A percentile compares a stretch with the other conserved stretches of the same genome.
Conservation (phyloP, 441 rosid genomes). For the Flueggea neowawraea region DNA sequence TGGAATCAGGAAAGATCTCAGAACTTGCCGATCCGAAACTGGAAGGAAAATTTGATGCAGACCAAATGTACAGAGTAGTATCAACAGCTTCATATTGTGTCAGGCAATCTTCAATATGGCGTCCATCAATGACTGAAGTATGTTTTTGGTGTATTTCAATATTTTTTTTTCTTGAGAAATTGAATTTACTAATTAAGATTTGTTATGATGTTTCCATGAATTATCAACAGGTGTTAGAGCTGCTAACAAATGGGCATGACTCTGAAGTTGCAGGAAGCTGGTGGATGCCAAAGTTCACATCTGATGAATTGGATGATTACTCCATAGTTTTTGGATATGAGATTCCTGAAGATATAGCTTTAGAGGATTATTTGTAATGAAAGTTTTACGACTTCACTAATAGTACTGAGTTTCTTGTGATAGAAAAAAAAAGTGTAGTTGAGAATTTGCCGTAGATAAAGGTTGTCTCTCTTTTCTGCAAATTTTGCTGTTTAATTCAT, state of each 20-base stretch:
- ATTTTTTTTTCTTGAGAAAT: not conserved
- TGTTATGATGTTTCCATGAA: not conserved
- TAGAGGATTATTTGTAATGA: slow-evolving; percentile 37
- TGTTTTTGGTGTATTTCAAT: not conserved
- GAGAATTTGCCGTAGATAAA: too few relatives aligned
- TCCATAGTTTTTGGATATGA: slow-evolving; percentile 76
- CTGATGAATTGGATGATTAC: slow-evolving; percentile 68
- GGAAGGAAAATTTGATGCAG: slow-evolving; percentile 53
- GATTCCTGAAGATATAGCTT: slow-evolving; percentile 49
- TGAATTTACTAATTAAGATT: not conserved
- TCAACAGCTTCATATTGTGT: slow-evolving; percentile 79
- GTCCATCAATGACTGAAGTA: slow-evolving; percentile 91
- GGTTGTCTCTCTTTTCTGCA: too few relatives aligned
- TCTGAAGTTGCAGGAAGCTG: slow-evolving; percentile 54
- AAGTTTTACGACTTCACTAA: not conserved
- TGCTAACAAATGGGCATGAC: slow-evolving; percentile 60
- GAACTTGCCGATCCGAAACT: slow-evolving; percentile 69
- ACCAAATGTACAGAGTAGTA: slow-evolving; percentile 59
- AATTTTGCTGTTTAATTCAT: too few relatives aligned
- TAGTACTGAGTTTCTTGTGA: not conserved
- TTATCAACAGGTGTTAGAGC: slow-evolving; percentile 56
- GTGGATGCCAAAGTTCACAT: slow-evolving; percentile 65
- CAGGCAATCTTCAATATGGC: slow-evolving; percentile 69
- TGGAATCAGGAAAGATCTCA: slow-evolving; percentile 64
- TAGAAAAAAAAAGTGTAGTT: not conserved